These are phyloP conservation scores for Skeletonema menzelii DNA, from an alignment of 108 stramenopile genomes.

Conservation along the genomic window DNA sequence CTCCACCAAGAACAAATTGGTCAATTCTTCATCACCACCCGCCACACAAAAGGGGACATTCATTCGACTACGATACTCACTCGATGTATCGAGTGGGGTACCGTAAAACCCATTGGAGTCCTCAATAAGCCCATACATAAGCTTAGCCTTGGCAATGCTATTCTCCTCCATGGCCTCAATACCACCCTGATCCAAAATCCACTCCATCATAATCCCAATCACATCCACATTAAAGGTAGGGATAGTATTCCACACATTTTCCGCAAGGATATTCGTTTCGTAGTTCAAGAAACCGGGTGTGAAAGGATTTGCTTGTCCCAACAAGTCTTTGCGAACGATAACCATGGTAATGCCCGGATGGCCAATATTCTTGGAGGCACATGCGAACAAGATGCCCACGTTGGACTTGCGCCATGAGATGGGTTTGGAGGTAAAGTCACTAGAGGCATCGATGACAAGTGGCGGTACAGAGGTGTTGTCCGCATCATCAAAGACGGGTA, in stretches of 20 bases:
- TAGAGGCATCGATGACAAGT: slow-evolving; percentile 33
- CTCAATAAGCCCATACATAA: slow-evolving; percentile 43
- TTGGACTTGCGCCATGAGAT: slow-evolving; percentile 45
- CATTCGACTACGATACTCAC: slow-evolving; percentile 32
- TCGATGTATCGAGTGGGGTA: slow-evolving; percentile 16
- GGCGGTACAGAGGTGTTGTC: not conserved
- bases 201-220: slow-evolving; percentile 45
- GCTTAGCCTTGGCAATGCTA: slow-evolving; percentile 20
- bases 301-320: slow-evolving; percentile 22
- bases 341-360: slow-evolving; percentile 50
- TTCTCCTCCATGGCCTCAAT: slow-evolving; percentile 32
- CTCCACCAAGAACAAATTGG: slow-evolving; percentile 41
- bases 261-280: slow-evolving; percentile 29
- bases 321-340: slow-evolving; percentile 37
- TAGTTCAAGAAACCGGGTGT: slow-evolving; percentile 42
- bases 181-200: slow-evolving; percentile 39
- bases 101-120: slow-evolving; percentile 36
- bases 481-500: slow-evolving; percentile 13
- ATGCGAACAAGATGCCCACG: slow-evolving; percentile 46
- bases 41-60: slow-evolving; percentile 44
- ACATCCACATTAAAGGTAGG: slow-evolving; percentile 54
- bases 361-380: slow-evolving; percentile 56
- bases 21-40: slow-evolving; percentile 27
- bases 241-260: slow-evolving; percentile 50
- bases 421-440: slow-evolving; percentile 47